Evolutionary conservation across 148 eudicot genomes (phyloP), one percentile per base, ranked within the genome.

Genomic region (Selenicereus undatus): DNA sequence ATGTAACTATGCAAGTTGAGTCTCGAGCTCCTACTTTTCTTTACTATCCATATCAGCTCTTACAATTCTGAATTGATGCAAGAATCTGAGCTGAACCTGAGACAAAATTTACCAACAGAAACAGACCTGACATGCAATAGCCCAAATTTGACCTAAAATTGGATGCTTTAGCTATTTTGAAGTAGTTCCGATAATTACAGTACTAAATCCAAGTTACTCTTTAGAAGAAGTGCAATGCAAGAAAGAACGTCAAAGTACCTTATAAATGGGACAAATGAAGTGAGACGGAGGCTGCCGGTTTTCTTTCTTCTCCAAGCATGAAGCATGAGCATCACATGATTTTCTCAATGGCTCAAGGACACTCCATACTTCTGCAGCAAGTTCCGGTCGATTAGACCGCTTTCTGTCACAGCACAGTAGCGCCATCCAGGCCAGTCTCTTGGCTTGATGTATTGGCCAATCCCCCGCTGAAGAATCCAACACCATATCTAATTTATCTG

Each of bases 251-350:
- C 22, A 11, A 80, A 26, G 27, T 86, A 94, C 98, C 97, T 94
- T 90, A 64, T 79, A 90, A 81, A 95, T 95, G 64, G 98, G 98
- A 78, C 98, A 95, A 60, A 93, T 78, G 79, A 93, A 95, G 85
- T 95, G 89, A 79, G 95, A 84, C 30, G 98, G 98, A 62, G 88
- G 81, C 50, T 86, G 87, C 21, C 26, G 84, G 73, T 85, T 79
- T 62, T 80, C 85, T 85, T 88, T 83, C 75, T 85, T 83, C 52
- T 82, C 92, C 65, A 36, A 39, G 48, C 76, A 84, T 58, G 90
- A 72, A 29, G 76, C 73, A 76, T 78, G 78, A 76, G 64, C 86
- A 78, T 77, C 77, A 79, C 83, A 73, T 32, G 78, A 60, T 36
- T 88, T 79, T 80, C 84, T 84, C 86, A 92, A 87, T 45, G 80